Conservation (phyloP, 2,329 filamentous ascomycete species). For the Phaeophleospora eucalypticola region DNA sequence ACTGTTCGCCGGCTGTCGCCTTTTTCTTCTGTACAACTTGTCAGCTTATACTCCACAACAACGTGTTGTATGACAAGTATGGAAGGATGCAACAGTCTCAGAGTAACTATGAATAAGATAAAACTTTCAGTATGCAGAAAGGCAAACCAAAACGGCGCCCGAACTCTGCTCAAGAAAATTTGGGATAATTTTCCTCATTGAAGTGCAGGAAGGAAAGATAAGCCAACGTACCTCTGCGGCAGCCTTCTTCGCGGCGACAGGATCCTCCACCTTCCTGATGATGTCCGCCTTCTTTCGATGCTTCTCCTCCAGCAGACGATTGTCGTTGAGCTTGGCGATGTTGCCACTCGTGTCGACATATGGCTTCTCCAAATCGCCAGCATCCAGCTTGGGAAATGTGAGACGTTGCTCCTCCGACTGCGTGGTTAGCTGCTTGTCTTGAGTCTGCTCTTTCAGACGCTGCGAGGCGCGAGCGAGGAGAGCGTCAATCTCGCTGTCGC, state of each 20-base stretch:
- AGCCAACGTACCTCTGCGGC: slow-evolving; percentile 49
- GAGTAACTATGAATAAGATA: slow-evolving; percentile 71
- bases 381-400: slow-evolving; percentile 51
- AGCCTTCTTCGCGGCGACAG: slow-evolving; percentile 44
- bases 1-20: slow-evolving; percentile 70
- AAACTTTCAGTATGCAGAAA: slow-evolving; percentile 66
- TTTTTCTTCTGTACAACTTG: slow-evolving; percentile 49
- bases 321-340: slow-evolving; percentile 51
- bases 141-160: slow-evolving; percentile 74
- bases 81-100: slow-evolving; percentile 43
- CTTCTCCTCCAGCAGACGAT: slow-evolving; percentile 47
- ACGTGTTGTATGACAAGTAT: slow-evolving; percentile 9
- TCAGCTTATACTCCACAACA: slow-evolving; percentile 20
- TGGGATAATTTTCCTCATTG: slow-evolving; percentile 76
- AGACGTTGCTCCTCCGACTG: slow-evolving; percentile 25
- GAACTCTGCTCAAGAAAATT: slow-evolving; percentile 67
- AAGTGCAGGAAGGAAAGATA: slow-evolving; percentile 30
- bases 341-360: slow-evolving; percentile 53
- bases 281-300: slow-evolving; percentile 40
- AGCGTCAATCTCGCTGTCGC: slow-evolving; percentile 60
- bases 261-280: slow-evolving; percentile 52
- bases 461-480: slow-evolving; percentile 61
- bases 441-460: slow-evolving; percentile 48
- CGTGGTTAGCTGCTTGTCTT: slow-evolving; percentile 19
- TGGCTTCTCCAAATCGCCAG: slow-evolving; percentile 46